Percentiles rank a stretch among this genome's conserved stretches.
phyloP scores from a whole-genome alignment of 2,329 filamentous ascomycete genomes.

The Massarina eburnea region DNA sequence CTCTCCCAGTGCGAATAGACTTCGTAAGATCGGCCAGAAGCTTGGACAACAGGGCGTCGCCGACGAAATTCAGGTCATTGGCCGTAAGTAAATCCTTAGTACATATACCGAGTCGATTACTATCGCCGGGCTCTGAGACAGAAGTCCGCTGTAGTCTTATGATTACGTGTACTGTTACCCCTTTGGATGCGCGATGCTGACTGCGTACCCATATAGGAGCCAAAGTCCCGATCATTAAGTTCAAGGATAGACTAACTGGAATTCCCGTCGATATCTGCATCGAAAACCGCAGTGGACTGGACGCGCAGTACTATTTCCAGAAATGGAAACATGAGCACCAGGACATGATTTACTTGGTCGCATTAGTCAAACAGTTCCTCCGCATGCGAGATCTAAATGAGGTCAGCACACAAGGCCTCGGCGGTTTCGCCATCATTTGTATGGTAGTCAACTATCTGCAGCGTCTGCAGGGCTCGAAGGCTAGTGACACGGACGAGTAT shows the following conservation, averaged over 20 bases:
- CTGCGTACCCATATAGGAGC: too few species aligned
- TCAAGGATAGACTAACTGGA: slow-evolving; percentile 73
- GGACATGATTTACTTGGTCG: slow-evolving; percentile 81
- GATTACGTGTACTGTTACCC: too few species aligned
- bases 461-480: slow-evolving; percentile 13
- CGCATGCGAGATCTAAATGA: slow-evolving; percentile 89
- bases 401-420: slow-evolving; percentile 85
- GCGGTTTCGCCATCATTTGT: slow-evolving; percentile 93
- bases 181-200: too few species aligned
- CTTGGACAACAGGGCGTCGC: slow-evolving; percentile 59
- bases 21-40: slow-evolving; percentile 65
- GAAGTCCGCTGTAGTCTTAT: too few species aligned
- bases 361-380: slow-evolving; percentile 89
- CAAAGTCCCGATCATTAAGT: slow-evolving; percentile 91
- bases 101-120: too few species aligned
- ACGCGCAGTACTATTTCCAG: slow-evolving; percentile 78
- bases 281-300: slow-evolving; percentile 81
- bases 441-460: slow-evolving; percentile 84
- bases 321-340: slow-evolving; percentile 79
- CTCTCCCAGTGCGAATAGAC: slow-evolving; percentile 41
- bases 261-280: slow-evolving; percentile 93
- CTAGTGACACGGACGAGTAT: slow-evolving; percentile 58
- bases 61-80: slow-evolving; percentile 67
- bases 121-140: too few species aligned
- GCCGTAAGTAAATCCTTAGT: too few species aligned